Conservation (phyloP, 2,329 filamentous ascomycete species). For the Diaporthe sp. region DNA sequence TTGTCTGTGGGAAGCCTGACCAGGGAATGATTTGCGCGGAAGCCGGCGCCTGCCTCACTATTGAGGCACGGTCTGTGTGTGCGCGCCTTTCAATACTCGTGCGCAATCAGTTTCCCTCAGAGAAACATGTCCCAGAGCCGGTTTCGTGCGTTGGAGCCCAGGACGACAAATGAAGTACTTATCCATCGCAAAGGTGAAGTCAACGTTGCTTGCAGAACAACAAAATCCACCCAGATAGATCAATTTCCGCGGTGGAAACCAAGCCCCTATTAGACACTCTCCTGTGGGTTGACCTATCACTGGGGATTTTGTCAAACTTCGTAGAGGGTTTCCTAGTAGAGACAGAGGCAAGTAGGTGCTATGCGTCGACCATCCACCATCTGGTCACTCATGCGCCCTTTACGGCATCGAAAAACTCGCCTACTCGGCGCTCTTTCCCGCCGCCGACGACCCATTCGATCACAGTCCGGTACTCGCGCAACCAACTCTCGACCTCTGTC, state of each 20-base stretch:
- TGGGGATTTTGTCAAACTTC: too few relatives aligned
- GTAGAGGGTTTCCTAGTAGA: too few relatives aligned
- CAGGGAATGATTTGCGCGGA: not conserved
- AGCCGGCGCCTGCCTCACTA: not conserved
- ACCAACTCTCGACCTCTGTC: not conserved
- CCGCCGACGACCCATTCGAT: not conserved
- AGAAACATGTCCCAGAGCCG: not conserved
- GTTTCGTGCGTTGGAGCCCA: not conserved
- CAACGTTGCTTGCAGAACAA: not conserved
- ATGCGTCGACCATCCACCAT: not conserved
- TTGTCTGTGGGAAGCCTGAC: not conserved
- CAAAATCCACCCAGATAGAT: too few relatives aligned
- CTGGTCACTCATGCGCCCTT: not conserved
- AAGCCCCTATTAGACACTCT: fast-evolving
- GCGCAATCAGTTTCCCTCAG: not conserved
- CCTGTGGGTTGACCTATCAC: too few relatives aligned
- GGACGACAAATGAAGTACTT: too few relatives aligned
- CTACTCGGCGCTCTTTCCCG: not conserved
- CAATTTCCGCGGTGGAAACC: too few relatives aligned
- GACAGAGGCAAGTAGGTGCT: not conserved
- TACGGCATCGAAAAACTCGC: not conserved
- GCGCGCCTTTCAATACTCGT: not conserved
- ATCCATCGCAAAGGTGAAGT: not conserved
- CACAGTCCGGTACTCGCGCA: not conserved
- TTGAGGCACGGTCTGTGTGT: not conserved